Evolutionary conservation across 2,329 filamentous ascomycete genomes (phyloP).

Genomic region (Nannizziopsis barbatae): DNA sequence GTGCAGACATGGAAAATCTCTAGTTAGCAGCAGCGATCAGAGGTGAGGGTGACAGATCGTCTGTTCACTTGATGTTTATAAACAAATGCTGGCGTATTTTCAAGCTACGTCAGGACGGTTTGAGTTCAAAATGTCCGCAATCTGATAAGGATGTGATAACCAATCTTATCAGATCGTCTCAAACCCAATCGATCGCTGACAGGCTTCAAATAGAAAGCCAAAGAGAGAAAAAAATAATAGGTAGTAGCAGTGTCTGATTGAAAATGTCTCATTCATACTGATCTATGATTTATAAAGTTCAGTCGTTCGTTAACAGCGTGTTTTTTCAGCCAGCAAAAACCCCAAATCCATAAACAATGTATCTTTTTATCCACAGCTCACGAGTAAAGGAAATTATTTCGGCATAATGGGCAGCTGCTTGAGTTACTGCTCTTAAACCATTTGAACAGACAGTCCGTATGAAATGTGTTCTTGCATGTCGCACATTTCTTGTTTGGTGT

Average conservation of each 20-base stretch:
- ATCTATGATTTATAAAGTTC: background rate
- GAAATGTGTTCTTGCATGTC: constrained; percentile 91
- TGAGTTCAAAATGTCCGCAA: background rate
- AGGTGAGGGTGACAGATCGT: background rate
- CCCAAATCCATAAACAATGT: too few species aligned
- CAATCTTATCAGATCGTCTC: constrained; percentile 4
- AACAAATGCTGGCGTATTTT: too few species aligned
- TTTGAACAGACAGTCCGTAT: constrained; percentile 79
- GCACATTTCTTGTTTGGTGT: constrained; percentile 83
- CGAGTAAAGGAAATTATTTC: constrained; percentile 67
- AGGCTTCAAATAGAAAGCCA: too few species aligned
- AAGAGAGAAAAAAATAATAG: too few species aligned
- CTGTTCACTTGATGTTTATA: background rate
- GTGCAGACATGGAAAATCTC: constrained; percentile 49
- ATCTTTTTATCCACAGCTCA: constrained; percentile 19
- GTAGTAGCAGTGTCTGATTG: too few species aligned
- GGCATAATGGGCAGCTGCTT: constrained; percentile 82
- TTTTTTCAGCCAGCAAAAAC: too few species aligned
- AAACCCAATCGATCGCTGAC: background rate
- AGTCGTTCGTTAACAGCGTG: background rate
- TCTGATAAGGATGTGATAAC: too few species aligned
- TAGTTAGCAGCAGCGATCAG: background rate
- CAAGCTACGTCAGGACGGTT: too few species aligned
- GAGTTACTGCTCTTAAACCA: constrained; percentile 95
- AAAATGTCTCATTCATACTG: too few species aligned